Base-by-base conservation (phyloP, 768 basidiomycete species). In the Mycena capillaripes region DNA sequence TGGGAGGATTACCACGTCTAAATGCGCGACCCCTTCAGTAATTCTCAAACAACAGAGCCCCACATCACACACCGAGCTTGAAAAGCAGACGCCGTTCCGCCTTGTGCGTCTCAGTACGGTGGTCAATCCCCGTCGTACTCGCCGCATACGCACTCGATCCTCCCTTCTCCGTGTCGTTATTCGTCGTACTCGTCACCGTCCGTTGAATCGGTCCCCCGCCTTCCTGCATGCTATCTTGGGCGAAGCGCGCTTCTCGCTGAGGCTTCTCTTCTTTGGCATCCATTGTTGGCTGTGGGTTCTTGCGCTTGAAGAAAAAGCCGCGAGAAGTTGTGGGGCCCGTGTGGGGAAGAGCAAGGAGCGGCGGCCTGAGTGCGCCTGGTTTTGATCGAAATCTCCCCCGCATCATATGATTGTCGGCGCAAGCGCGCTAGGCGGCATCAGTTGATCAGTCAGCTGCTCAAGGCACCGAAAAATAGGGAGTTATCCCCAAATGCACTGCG, bases 1-100 rank as follows among this genome's bases (percentile, higher is more conserved):
- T 17, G 70, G 70, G 14, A 71, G 64, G 29, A 71, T 71, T 4
- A 71, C 10, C 2, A 66, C 55, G n/a, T 71, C 70, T 66, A 34
- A 23, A 29, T 8, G 2, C 38, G 25, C 16, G 52, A 53, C 27
- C 27, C 27, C 10, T 9, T 55, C 17, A 61, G 23, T 23, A 46
- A 34, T 9, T 23, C 32, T 9, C 21, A 9, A 14, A 61, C 3
- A 21, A n/a, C 29, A 2, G 14, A 40, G 23, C 17, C 19, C 40
- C 9, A 2, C 4, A 50, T 23, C 2, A 55, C 68, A 8, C 55
- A 70, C 69, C 69, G 8, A 70, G 69, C 21, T 70, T 70, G 55
- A 64, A 32, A 0, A 70, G 29, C 1, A 70, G 56, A 4, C 56
- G 53, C 2, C 61, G 69, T 56, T 70, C 62, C 2, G 69, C 62